Conservation (phyloP, 257 asterid genomes). For the Fraxinus anomala region DNA sequence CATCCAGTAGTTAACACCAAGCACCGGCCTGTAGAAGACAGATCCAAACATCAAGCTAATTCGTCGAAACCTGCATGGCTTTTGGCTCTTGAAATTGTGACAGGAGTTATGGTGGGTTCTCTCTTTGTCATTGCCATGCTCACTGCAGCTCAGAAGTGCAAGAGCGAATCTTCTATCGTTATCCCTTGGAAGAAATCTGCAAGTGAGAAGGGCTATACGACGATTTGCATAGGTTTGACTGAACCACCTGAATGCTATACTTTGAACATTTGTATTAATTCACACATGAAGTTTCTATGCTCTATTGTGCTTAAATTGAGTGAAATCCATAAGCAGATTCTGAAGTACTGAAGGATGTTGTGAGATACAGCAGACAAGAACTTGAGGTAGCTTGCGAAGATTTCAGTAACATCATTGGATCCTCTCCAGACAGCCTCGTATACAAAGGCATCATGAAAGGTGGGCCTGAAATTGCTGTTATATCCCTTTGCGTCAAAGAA, state of each 20-base stretch:
- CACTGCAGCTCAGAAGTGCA: slow-evolving; percentile 56
- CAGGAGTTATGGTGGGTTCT: slow-evolving; percentile 62
- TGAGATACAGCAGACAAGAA: slow-evolving; percentile 69
- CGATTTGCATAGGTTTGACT: slow-evolving; percentile 63
- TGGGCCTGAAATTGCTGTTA: slow-evolving; percentile 83
- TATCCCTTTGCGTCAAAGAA: slow-evolving; percentile 72
- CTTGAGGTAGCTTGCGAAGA: slow-evolving; percentile 93
- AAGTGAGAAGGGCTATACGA: slow-evolving; percentile 51
- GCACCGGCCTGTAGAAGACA: slow-evolving; percentile 41
- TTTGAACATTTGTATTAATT: neutral
- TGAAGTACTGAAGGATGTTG: slow-evolving; percentile 66
- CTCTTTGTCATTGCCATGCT: slow-evolving; percentile 57
- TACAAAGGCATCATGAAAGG: slow-evolving; percentile 83
- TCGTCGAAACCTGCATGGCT: slow-evolving; percentile 82
- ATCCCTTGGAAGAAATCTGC: slow-evolving; percentile 86
- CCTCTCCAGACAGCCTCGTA: slow-evolving; percentile 60
- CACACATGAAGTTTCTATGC: slow-evolving; percentile 11
- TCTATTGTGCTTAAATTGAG: slow-evolving; percentile 6
- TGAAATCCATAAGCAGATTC: slow-evolving; percentile 54
- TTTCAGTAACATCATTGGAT: slow-evolving; percentile 84
- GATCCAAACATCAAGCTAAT: slow-evolving; percentile 43
- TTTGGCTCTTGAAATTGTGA: slow-evolving; percentile 71
- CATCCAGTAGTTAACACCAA: slow-evolving; percentile 36
- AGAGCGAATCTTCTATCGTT: slow-evolving; percentile 53
- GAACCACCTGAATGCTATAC: neutral